Conservation (phyloP, 345 rosid genomes). For the Populus ilicifolia region DNA sequence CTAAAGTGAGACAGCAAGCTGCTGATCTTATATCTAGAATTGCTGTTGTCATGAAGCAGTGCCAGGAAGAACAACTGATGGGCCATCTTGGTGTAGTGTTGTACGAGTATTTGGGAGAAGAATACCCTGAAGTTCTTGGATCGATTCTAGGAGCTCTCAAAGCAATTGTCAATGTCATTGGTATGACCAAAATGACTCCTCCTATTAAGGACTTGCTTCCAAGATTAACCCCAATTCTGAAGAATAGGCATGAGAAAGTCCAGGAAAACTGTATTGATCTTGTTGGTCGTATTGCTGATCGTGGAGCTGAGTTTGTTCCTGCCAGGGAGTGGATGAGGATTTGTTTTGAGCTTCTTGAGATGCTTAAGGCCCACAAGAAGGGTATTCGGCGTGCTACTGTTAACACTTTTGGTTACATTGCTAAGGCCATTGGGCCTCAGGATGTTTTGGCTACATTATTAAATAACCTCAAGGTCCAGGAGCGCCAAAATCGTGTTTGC, state of each 20-base stretch:
- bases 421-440: constrained; percentile 99
- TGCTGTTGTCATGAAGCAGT: constrained; percentile 97
- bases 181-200: constrained; percentile 99
- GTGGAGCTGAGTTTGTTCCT: constrained; percentile 99
- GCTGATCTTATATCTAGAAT: constrained; percentile 97
- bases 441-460: constrained; percentile 93
- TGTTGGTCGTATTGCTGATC: constrained; percentile 97
- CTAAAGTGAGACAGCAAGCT: constrained; percentile 99
- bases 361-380: constrained; percentile 99
- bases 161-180: constrained; percentile 96
- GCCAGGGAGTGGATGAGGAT: constrained; percentile 99
- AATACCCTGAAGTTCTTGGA: constrained; percentile 96
- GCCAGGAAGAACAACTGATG: constrained; percentile 98
- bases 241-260: constrained; percentile 98
- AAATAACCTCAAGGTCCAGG: constrained; percentile 99
- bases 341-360: constrained; percentile 96
- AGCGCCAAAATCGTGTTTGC: constrained; percentile 98
- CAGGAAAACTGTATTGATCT: constrained; percentile 99
- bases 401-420: constrained; percentile 96
- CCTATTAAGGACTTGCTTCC: constrained; percentile 99
- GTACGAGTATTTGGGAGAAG: constrained; percentile 97
- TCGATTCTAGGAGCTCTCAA: constrained; percentile 97
- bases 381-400: constrained; percentile 96
- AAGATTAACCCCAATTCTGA: constrained; percentile 90
- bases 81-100: constrained; percentile 98